Conservation (phyloP, 2,329 filamentous ascomycete species). For the Botrytis medusae region DNA sequence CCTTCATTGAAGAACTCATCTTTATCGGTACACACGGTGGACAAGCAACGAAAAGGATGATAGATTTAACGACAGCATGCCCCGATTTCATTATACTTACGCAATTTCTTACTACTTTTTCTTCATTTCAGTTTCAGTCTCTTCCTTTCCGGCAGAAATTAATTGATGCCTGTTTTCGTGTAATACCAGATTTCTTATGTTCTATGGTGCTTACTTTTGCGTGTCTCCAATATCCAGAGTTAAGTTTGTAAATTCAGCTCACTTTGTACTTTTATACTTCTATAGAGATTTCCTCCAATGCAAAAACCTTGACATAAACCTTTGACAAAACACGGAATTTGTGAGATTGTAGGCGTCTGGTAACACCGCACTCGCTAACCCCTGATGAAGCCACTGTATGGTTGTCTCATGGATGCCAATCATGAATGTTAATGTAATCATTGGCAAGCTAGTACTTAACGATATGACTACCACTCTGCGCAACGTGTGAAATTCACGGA, state of each 20-base stretch:
- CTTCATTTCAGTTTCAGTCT: not conserved
- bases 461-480: not conserved
- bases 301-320: not conserved
- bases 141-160: not conserved
- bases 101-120: not conserved
- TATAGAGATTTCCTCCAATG: conserved; percentile 9
- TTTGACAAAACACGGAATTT: not conserved
- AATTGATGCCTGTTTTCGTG: conserved; percentile 16
- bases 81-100: not conserved
- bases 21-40: conserved; percentile 5
- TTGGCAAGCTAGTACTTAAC: not conserved
- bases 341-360: not conserved
- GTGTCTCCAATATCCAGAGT: not conserved
- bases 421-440: not conserved
- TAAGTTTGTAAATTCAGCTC: conserved; percentile 5
- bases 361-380: not conserved
- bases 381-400: conserved; percentile 1
- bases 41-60: conserved; percentile 8
- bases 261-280: conserved; percentile 14
- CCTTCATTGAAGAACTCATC: conserved; percentile 9
- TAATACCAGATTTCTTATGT: conserved; percentile 4
- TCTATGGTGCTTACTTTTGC: conserved; percentile 14
- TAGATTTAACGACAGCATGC: conserved; percentile 12
- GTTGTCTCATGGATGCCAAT: not conserved
- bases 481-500: not conserved